A percentile compares a stretch with the other conserved stretches of the same genome.
Evolutionary conservation across 345 rosid species (phyloP).

Genomic region (Rhizophora apiculata): DNA sequence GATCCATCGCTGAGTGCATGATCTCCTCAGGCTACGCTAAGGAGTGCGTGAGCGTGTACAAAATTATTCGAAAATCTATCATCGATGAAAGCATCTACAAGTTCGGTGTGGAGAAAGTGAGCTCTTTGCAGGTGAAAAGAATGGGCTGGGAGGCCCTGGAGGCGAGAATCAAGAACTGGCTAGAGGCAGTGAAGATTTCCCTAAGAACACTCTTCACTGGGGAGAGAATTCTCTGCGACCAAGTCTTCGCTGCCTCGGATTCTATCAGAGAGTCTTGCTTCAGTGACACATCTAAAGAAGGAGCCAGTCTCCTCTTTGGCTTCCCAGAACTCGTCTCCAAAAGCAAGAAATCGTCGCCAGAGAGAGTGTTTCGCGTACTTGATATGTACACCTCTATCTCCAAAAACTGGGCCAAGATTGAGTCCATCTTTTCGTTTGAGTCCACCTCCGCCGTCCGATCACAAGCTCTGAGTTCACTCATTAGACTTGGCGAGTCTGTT

Average conservation of each 20-base stretch:
- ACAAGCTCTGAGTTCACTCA: conserved; percentile 50
- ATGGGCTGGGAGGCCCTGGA: conserved; percentile 25
- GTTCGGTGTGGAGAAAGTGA: conserved; percentile 19
- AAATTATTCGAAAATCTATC: conserved; percentile 23
- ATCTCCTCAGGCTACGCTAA: conserved; percentile 24
- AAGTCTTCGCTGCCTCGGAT: conserved; percentile 18
- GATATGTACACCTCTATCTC: conserved; percentile 11
- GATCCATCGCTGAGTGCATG: conserved; percentile 33
- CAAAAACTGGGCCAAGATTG: conserved; percentile 28
- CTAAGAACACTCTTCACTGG: conserved; percentile 21
- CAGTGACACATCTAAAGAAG: conserved; percentile 10
- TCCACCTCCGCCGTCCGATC: conserved; percentile 39
- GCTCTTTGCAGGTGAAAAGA: conserved; percentile 20
- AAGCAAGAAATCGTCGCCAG: conserved; percentile 12
- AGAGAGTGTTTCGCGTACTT: conserved; percentile 4
- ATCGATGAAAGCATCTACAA: conserved; percentile 25
- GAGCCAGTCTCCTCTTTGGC: conserved; percentile 13
- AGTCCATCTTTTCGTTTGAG: conserved; percentile 43
- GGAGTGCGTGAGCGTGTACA: conserved; percentile 27
- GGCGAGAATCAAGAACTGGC: conserved; percentile 26
- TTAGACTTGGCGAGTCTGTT: conserved; percentile 45
- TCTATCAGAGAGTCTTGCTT: conserved; percentile 6
- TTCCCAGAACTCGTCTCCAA: conserved; percentile 21
- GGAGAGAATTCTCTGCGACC: conserved; percentile 26
- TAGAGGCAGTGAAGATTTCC: conserved; percentile 18